Base-by-base conservation (phyloP, 495 filamentous ascomycete species). In the Letharia columbiana region DNA sequence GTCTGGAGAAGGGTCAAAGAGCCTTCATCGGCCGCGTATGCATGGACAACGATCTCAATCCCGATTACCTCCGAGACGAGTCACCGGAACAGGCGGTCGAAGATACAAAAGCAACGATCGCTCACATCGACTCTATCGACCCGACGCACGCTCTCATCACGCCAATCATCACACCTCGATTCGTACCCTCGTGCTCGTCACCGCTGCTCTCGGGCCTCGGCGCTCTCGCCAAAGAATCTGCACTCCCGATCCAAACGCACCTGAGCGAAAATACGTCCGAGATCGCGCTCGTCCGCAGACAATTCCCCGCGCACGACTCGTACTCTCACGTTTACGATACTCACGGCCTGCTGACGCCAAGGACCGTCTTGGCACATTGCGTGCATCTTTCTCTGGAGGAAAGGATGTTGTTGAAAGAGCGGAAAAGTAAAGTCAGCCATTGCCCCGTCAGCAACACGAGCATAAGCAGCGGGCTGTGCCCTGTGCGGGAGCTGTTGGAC, bases 1-100 rank as follows among this genome's bases (percentile, higher is more conserved):
- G 91, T 72, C 81, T 89, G 37, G 71, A 75, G 0, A 79, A 80
- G 35, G 94, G 94, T 57, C 94, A 97, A 75, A 83, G 93, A 64
- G 93, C 93, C 42, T 89, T 97, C 70, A 82, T 98, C 64, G 93
- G 93, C 62, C 85, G 93, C 63, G 87, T 91, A 44, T 95, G 91
- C 80, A 98, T 98, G 93, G 90, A 97, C 75, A 74, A 77, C 1
- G 68, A 76, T 47, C 75, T 89, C 50, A 85, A 83, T 28, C 91
- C 92, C 0, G 77, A 81, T 4, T 87, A 86, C 77, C 96, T 96
- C 78, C 80, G 81, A 39, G 94, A 98, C 74, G 78, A 75, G 11
- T 82, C 81, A 31, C 73, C 86, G 3, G 80, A 81, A 1, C 73
- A 79, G 35, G 82, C 86, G 0, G 31, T 93, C 0, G 68, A 71